Base-by-base conservation (phyloP, 2,329 filamentous ascomycete genomes). In the Nothomitra cinnamomea region DNA sequence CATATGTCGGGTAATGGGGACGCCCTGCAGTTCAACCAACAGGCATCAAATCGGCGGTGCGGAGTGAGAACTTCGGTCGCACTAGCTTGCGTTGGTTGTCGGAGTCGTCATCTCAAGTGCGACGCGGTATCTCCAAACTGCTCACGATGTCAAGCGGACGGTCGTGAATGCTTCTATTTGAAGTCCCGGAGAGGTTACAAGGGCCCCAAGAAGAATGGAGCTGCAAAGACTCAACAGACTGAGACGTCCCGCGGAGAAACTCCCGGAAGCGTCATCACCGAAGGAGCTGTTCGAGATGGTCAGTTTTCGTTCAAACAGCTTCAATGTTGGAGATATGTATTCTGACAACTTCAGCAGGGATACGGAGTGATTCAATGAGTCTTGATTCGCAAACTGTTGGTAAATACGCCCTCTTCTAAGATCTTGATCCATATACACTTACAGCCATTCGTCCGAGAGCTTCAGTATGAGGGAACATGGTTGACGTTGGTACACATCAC, bases 121-220 rank as follows among this genome's bases (percentile, higher is more conserved):
- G 82, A 88, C 65, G 83, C 83, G 25, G 67, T 71, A 38, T 80
- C 68, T 32, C 84, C 85, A 12, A 58, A 67, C 32, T 89, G 85
- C 66, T 74, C 76, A 48, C 79, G 85, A 53, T 89, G 85, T 65
- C 68, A 69, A 21, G 66, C 70, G 51, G 73, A 75, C 49, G 74
- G 75, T 54, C 68, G 73, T 17, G 73, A 81, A 49, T 90, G 85
- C 65, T 69, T 80, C 61, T 88, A 87, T 63, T 78, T 86, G 50
- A 79, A 82, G 45, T 87, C 83, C 40, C 79, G 84, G 43, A 77
- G 85, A 56, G 85, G 85, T 28, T 86, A 85, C 69, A 86, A 84
- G 66, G 82, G 82, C 13, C 77, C 77, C 1, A 73, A 62, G 71
- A 67, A 57, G 67, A 69, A 65, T 67, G 48, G 62, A 60, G 15